Conservation (phyloP, 2,329 filamentous ascomycete genomes). For the Teratosphaeria zuluensis region DNA sequence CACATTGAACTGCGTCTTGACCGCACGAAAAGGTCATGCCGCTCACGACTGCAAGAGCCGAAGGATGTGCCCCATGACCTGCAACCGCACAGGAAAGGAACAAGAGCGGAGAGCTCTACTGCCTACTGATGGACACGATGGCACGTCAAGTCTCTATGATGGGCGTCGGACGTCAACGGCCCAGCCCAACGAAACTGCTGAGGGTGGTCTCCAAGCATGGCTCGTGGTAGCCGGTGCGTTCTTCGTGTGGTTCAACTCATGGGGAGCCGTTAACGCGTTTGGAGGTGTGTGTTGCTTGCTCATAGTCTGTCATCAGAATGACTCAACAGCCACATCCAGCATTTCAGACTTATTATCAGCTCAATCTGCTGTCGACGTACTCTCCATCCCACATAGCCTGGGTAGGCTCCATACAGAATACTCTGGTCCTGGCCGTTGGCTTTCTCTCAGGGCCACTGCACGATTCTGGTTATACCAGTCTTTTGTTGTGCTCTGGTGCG, state of each 20-base stretch:
- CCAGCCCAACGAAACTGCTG: background rate
- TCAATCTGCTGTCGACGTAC: constrained; percentile 27
- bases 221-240: constrained; percentile 36
- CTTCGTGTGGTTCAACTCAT: constrained; percentile 37
- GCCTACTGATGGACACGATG: too few relatives aligned
- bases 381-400: constrained; percentile 38
- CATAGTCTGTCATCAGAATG: constrained; percentile 12
- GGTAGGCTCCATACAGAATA: constrained; percentile 41
- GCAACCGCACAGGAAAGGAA: too few relatives aligned
- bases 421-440: constrained; percentile 37
- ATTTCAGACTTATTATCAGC: constrained; percentile 41
- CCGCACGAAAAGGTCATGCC: too few relatives aligned
- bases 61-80: too few relatives aligned
- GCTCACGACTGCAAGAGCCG: too few relatives aligned
- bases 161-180: too few relatives aligned
- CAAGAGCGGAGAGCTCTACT: too few relatives aligned
- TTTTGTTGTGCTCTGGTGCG: constrained; percentile 14
- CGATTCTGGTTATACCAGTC: constrained; percentile 38
- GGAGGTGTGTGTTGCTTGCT: background rate
- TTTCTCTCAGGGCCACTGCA: constrained; percentile 39
- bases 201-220: constrained; percentile 37
- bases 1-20: too few relatives aligned
- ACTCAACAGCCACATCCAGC: constrained; percentile 8
- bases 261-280: constrained; percentile 18
- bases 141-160: too few relatives aligned